phyloP scores from a whole-genome alignment of 768 basidiomycete species.

The Boletus rex-veris region DNA sequence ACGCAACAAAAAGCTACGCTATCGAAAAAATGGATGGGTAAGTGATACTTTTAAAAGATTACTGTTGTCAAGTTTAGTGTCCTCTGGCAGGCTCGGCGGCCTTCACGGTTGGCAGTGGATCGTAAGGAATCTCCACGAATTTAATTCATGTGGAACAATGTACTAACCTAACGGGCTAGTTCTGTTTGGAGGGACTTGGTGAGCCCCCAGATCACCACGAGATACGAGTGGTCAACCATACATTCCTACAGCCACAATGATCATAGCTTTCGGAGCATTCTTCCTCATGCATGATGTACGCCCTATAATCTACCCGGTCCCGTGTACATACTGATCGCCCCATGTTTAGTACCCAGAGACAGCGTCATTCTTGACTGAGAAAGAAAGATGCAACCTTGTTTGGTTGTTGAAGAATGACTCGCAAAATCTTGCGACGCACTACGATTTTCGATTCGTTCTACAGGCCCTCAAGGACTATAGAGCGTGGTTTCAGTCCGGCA shows the following conservation, averaged over 20 bases:
- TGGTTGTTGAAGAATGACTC: conserved; percentile 40
- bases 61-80: background rate
- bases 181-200: conserved; percentile 32
- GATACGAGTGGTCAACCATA: background rate
- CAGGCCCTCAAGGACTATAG: conserved; percentile 49
- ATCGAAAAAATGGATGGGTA: conserved; percentile 35
- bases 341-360: conserved; percentile 51
- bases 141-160: background rate
- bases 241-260: conserved; percentile 18
- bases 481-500: conserved; percentile 28
- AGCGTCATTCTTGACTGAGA: conserved; percentile 48
- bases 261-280: conserved; percentile 31
- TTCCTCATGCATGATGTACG: conserved; percentile 54
- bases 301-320: background rate
- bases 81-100: conserved; percentile 19
- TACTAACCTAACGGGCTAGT: conserved; percentile 16
- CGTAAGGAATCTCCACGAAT: conserved; percentile 20
- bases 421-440: conserved; percentile 44
- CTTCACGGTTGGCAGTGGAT: conserved; percentile 40
- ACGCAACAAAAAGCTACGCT: conserved; percentile 29
- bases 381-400: conserved; percentile 39
- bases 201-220: background rate
- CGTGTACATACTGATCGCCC: background rate
- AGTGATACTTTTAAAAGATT: conserved; percentile 15
- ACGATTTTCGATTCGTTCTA: conserved; percentile 42